Conservation (phyloP, 2,329 filamentous ascomycete species). For the Pezizomycotina sp. region DNA sequence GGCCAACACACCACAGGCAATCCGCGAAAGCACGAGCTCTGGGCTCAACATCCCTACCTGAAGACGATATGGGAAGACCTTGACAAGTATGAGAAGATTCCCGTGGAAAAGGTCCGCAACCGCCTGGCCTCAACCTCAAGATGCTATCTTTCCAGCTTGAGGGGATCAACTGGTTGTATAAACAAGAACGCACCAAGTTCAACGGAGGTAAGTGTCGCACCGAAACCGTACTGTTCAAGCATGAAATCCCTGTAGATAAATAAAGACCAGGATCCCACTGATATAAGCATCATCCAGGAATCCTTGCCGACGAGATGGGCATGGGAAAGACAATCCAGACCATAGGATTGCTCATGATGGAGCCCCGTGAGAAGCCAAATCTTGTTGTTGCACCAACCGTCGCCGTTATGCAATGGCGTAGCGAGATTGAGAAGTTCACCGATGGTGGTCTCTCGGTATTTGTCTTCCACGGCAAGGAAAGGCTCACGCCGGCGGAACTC, state of each 20-base stretch:
- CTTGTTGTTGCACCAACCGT: conserved; percentile 85
- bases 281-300: too few relatives aligned
- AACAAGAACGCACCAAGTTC: conserved; percentile 72
- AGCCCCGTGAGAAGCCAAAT: conserved; percentile 46
- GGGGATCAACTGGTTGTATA: conserved; percentile 84
- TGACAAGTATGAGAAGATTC: conserved; percentile 49
- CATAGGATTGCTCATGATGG: conserved; percentile 94
- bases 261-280: too few relatives aligned
- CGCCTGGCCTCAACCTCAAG: conserved; percentile 58
- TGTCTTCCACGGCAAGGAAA: conserved; percentile 78
- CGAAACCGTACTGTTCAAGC: too few relatives aligned
- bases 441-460: conserved; percentile 79
- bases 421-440: conserved; percentile 65
- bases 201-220: too few relatives aligned
- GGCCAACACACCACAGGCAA: conserved; percentile 28
- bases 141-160: conserved; percentile 90
- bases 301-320: conserved; percentile 96
- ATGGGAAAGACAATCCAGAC: conserved; percentile 98
- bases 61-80: conserved; percentile 72
- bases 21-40: conserved; percentile 50
- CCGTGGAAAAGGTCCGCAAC: conserved; percentile 50
- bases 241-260: too few relatives aligned
- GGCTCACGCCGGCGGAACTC: conserved; percentile 55
- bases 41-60: conserved; percentile 60
- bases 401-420: conserved; percentile 87